These are phyloP conservation scores for Myrmaecium sp. DNA, from an alignment of 2,329 filamentous ascomycete species.

Conservation along the genomic window DNA sequence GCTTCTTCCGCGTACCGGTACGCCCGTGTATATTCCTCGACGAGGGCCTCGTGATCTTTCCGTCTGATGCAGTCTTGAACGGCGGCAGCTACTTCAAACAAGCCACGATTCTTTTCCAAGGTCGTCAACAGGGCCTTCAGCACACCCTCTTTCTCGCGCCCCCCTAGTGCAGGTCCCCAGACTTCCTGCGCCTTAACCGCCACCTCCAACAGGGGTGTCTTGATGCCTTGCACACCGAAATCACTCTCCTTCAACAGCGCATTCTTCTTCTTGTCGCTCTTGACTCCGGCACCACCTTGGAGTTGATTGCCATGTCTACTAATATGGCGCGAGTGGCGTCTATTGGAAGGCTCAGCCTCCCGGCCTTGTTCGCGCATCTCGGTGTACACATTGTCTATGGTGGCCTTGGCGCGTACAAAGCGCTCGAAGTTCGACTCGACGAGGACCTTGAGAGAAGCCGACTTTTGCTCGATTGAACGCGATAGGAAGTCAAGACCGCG, in stretches of 20 bases:
- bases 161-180: slow-evolving; percentile 86
- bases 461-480: slow-evolving; percentile 91
- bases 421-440: slow-evolving; percentile 98
- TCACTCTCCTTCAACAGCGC: slow-evolving; percentile 74
- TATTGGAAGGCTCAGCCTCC: slow-evolving; percentile 19
- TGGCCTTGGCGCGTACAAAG: slow-evolving; percentile 92
- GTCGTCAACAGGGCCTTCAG: slow-evolving; percentile 61
- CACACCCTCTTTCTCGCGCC: slow-evolving; percentile 76
- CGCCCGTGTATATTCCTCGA: slow-evolving; percentile 77
- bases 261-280: slow-evolving; percentile 59
- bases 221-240: slow-evolving; percentile 41
- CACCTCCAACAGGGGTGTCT: slow-evolving; percentile 71
- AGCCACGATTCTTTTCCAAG: slow-evolving; percentile 62
- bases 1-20: slow-evolving; percentile 67
- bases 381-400: slow-evolving; percentile 95
- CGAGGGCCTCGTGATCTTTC: slow-evolving; percentile 73
- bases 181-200: slow-evolving; percentile 92
- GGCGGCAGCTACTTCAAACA: slow-evolving; percentile 63
- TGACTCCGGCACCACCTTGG: slow-evolving; percentile 17
- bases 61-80: slow-evolving; percentile 76
- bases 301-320: slow-evolving; percentile 23
- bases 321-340: slow-evolving; percentile 45
- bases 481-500: slow-evolving; percentile 73
- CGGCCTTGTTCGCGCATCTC: slow-evolving; percentile 73
- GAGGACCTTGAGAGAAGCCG: slow-evolving; percentile 83